phyloP scores from a whole-genome alignment of 768 basidiomycete species.

The Podaxis rugospora region DNA sequence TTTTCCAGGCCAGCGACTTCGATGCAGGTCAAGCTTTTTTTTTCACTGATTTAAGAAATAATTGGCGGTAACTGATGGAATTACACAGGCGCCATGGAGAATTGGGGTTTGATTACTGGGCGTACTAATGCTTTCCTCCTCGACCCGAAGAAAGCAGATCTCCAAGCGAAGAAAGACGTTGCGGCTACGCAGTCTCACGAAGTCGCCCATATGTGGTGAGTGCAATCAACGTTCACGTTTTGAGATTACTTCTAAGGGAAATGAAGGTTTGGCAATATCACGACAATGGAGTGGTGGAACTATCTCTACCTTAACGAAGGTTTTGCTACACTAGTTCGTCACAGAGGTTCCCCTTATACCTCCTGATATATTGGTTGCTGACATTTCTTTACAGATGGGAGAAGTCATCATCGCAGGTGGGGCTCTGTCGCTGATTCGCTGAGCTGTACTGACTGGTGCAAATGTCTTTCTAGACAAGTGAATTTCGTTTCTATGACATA shows the following conservation, averaged over 20 bases:
- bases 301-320: constrained; percentile 83
- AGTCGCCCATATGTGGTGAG: constrained; percentile 77
- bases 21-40: constrained; percentile 58
- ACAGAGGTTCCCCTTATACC: not conserved
- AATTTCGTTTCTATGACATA: constrained; percentile 14
- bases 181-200: constrained; percentile 81
- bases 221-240: not conserved
- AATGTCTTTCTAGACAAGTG: constrained; percentile 44
- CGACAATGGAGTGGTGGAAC: constrained; percentile 93
- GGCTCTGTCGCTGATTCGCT: constrained; percentile 18
- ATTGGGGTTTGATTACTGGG: constrained; percentile 92
- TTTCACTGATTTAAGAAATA: not conserved
- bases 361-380: constrained; percentile 3
- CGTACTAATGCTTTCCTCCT: constrained; percentile 77
- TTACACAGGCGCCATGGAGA: constrained; percentile 79
- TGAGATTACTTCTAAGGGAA: not conserved
- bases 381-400: constrained; percentile 55
- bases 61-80: not conserved
- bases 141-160: constrained; percentile 70
- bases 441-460: not conserved
- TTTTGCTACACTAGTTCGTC: constrained; percentile 76
- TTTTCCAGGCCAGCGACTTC: constrained; percentile 69
- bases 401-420: constrained; percentile 79
- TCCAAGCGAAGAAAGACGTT: constrained; percentile 75
- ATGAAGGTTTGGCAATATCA: constrained; percentile 85